phyloP scores from a whole-genome alignment of 2,329 filamentous ascomycete species.

The Westerdykella sp. region DNA sequence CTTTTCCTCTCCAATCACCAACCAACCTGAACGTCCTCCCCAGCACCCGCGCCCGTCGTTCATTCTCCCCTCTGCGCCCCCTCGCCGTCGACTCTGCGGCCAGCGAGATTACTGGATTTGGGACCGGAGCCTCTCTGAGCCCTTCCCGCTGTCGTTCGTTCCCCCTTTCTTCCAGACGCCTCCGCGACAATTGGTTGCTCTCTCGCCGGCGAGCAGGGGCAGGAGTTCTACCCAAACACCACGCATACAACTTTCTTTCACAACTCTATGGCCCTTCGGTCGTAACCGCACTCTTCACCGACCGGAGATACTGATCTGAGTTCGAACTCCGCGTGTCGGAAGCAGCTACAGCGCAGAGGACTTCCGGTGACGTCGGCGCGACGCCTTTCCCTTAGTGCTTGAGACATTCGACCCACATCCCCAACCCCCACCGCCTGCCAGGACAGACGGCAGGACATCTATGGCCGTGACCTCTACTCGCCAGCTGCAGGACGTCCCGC shows the following conservation, averaged over 20 bases:
- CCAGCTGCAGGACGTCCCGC: constrained; percentile 25
- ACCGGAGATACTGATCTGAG: neutral
- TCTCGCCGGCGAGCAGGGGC: neutral
- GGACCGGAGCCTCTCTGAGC: too few relatives aligned
- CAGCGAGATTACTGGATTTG: neutral
- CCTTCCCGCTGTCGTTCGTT: neutral
- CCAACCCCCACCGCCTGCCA: neutral
- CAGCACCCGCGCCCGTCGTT: neutral
- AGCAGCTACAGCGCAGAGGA: neutral
- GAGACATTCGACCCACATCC: neutral
- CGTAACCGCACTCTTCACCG: constrained; percentile 1
- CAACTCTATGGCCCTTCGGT: constrained; percentile 2
- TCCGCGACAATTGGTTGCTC: neutral
- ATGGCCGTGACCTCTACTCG: constrained; percentile 33
- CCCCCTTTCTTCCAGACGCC: neutral
- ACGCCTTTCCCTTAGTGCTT: neutral
- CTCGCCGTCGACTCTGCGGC: constrained; percentile 6
- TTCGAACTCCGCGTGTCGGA: neutral
- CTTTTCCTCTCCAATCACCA: neutral
- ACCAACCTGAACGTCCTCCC: neutral
- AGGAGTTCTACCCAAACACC: constrained; percentile 3
- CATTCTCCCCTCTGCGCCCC: neutral
- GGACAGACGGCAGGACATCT: constrained; percentile 3
- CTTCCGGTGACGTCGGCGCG: neutral
- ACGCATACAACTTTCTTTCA: constrained; percentile 2